These are phyloP conservation scores for Cucurbita moschata DNA, from an alignment of 306 rosid genomes.

Conservation along the genomic window DNA sequence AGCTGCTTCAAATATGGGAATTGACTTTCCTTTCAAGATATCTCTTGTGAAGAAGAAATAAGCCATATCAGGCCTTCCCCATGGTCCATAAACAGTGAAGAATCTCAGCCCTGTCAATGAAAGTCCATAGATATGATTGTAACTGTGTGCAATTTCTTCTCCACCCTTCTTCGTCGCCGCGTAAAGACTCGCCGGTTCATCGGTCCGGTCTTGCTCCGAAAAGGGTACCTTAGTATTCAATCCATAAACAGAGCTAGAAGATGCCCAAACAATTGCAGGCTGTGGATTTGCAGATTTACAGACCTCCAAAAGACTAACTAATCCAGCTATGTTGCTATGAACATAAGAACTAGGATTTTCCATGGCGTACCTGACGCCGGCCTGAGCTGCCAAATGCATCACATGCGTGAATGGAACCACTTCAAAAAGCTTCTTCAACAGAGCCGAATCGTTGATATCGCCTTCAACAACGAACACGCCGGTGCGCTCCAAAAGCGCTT, in stretches of 20 bases:
- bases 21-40: conserved; percentile 72
- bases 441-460: conserved; percentile 62
- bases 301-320: conserved; percentile 78
- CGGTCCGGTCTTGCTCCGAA: conserved; percentile 78
- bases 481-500: conserved; percentile 53
- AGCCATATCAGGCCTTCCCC: conserved; percentile 99
- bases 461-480: conserved; percentile 94
- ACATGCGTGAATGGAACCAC: conserved; percentile 89
- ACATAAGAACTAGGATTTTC: conserved; percentile 91
- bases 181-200: conserved; percentile 87
- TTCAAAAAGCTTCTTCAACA: conserved; percentile 75
- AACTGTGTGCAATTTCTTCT: conserved; percentile 91
- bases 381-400: conserved; percentile 97
- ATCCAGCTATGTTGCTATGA: conserved; percentile 90
- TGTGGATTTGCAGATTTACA: conserved; percentile 77
- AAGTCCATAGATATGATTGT: conserved; percentile 84
- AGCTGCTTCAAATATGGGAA: conserved; percentile 61
- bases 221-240: conserved; percentile 88
- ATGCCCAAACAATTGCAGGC: conserved; percentile 96
- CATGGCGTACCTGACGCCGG: conserved; percentile 99
- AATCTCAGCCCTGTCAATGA: conserved; percentile 81
- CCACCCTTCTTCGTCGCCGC: conserved; percentile 99
- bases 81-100: conserved; percentile 95
- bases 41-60: conserved; percentile 84
- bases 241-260: conserved; percentile 90